phyloP scores from a whole-genome alignment of 2,329 filamentous ascomycete genomes.

The Exophiala oligosperma region DNA sequence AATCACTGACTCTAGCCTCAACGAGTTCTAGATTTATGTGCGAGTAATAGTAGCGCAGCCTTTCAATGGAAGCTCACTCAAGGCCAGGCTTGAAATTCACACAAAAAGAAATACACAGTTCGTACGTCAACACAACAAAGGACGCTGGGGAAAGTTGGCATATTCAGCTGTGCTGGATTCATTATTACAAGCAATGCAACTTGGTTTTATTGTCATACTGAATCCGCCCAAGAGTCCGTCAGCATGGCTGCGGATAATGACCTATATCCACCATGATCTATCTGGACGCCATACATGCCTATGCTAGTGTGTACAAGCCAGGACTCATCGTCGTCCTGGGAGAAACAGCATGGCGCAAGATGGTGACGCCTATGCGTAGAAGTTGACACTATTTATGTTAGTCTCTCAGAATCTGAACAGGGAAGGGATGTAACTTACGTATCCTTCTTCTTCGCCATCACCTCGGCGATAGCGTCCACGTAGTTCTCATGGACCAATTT shows the following conservation, averaged over 20 bases:
- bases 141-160: too few species aligned
- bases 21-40: too few species aligned
- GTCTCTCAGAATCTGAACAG: neutral
- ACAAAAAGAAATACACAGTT: too few species aligned
- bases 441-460: conserved; percentile 88
- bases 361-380: conserved; percentile 32
- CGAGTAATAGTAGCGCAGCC: too few species aligned
- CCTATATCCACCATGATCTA: neutral
- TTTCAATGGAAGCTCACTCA: too few species aligned
- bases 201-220: too few species aligned
- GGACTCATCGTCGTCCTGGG: neutral
- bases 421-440: conserved; percentile 41
- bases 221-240: neutral
- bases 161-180: too few species aligned
- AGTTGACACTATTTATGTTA: conserved; percentile 30
- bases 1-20: too few species aligned
- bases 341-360: neutral
- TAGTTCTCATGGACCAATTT: conserved; percentile 99
- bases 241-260: neutral
- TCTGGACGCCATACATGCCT: neutral
- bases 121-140: too few species aligned
- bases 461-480: conserved; percentile 95
- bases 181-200: too few species aligned
- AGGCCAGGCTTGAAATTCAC: too few species aligned
- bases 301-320: conserved; percentile 6